Conservation (phyloP, 2,329 filamentous ascomycete species). For the Xylariaceae sp. region DNA sequence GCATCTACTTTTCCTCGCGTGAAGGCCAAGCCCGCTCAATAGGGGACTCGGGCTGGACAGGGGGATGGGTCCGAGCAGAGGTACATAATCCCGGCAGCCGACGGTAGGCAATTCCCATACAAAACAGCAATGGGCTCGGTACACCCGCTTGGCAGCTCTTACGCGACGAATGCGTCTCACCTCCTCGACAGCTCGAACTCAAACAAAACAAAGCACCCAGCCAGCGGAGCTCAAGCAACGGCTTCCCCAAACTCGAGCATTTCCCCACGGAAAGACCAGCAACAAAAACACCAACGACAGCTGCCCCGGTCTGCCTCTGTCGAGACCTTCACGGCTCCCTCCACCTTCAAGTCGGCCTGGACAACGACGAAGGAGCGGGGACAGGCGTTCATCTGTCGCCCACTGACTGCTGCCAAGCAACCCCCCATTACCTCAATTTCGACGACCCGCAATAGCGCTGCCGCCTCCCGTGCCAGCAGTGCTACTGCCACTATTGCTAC, state of each 20-base stretch:
- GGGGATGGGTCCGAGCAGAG: not conserved
- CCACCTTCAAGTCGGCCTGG: not conserved
- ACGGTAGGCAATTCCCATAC: too few species aligned
- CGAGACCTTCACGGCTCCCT: not conserved
- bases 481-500: too few species aligned
- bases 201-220: too few species aligned
- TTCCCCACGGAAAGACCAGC: not conserved
- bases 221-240: too few species aligned
- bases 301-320: not conserved
- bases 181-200: too few species aligned
- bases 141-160: not conserved
- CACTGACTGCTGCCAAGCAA: not conserved
- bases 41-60: too few species aligned
- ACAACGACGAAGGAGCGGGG: not conserved
- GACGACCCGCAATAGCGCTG: too few species aligned
- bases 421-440: not conserved
- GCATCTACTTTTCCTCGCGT: too few species aligned
- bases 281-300: not conserved
- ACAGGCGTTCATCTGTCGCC: not conserved
- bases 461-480: too few species aligned
- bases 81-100: not conserved
- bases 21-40: too few species aligned
- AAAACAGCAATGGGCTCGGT: constrained; percentile 2
- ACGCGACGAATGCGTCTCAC: not conserved
- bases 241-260: not conserved